Base-by-base conservation (phyloP, 257 asterid species). In the Eucommia ulmoides region DNA sequence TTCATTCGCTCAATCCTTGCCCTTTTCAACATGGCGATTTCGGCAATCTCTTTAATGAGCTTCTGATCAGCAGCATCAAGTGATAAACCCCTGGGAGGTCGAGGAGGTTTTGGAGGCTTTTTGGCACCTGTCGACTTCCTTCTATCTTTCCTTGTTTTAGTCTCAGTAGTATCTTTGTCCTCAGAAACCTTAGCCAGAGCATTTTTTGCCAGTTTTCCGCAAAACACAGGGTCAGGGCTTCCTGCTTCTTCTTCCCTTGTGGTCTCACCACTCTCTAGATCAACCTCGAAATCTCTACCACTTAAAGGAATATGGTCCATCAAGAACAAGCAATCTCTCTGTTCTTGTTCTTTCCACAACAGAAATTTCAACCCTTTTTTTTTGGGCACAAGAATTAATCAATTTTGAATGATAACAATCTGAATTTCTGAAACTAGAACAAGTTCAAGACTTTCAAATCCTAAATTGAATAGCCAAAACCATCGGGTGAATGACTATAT, bases 11-110 rank as follows among this genome's bases (percentile, higher is more conserved):
- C 97, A 17, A 70, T 65, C 65, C 88, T 64, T 3, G 96, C 94
- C 8, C 91, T 89, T 60, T 84, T 89, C 2, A 84, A 57, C 74
- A 60, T 64, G 1, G 81, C 81, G 20, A 84, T 77, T 50, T 84
- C 88, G 1, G 89, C 58, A 8, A 89, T 58, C 72, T 89, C 91
- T 64, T 72, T 78, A 41, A 85, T 82, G 64, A 89, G 67, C 72
- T 80, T 89, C 51, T 74, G 87, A 19, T 85, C 94, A 42, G 94
- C 98, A 24, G 84, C 93, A 59, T 89, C 96, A n/a, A 89, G 45
- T 2, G 86, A 80, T 47, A 76, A 65, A 10, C 84, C 94, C 52
- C 82, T 54, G 0, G 95, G 93, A 19, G 97, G 97, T 0, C 95
- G 93, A 0, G 96, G 89, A 14, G 96, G 96, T 33, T 79, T 79